phyloP scores from a whole-genome alignment of 495 filamentous ascomycete genomes.

The Penicillium pulvis region DNA sequence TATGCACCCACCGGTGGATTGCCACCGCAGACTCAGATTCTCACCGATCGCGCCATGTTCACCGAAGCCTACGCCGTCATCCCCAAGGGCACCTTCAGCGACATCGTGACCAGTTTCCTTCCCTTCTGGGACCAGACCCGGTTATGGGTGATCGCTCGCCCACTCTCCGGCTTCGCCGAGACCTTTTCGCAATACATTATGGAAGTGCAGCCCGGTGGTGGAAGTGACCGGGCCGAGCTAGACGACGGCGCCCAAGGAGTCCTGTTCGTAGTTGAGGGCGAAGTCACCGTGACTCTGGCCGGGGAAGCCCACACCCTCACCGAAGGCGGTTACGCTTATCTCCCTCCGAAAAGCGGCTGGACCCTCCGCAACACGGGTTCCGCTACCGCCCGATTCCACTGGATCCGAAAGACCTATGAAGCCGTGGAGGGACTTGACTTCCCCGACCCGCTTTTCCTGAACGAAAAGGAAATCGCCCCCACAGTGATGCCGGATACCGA shows the following conservation, averaged over 20 bases:
- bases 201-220: slow-evolving; percentile 29
- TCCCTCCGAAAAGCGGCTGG: slow-evolving; percentile 30
- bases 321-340: slow-evolving; percentile 29
- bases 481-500: slow-evolving; percentile 27
- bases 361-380: slow-evolving; percentile 24
- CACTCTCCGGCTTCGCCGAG: slow-evolving; percentile 30
- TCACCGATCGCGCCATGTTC: slow-evolving; percentile 34
- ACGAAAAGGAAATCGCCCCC: slow-evolving; percentile 28
- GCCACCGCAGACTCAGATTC: slow-evolving; percentile 27
- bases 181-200: slow-evolving; percentile 35
- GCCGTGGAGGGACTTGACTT: slow-evolving; percentile 24
- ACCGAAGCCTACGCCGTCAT: slow-evolving; percentile 31
- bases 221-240: slow-evolving; percentile 25
- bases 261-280: slow-evolving; percentile 28
- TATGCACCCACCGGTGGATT: slow-evolving; percentile 30
- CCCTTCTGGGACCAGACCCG: slow-evolving; percentile 33
- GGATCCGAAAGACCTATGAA: slow-evolving; percentile 31
- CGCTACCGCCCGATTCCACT: slow-evolving; percentile 30
- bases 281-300: slow-evolving; percentile 25
- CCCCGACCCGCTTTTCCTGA: slow-evolving; percentile 28
- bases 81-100: slow-evolving; percentile 27
- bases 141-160: slow-evolving; percentile 31
- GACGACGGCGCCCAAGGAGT: slow-evolving; percentile 27
- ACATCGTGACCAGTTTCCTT: slow-evolving; percentile 32
- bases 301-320: slow-evolving; percentile 22